Evolutionary conservation across 2,329 filamentous ascomycete species (phyloP).

Genomic region (Colletotrichum liriopes): DNA sequence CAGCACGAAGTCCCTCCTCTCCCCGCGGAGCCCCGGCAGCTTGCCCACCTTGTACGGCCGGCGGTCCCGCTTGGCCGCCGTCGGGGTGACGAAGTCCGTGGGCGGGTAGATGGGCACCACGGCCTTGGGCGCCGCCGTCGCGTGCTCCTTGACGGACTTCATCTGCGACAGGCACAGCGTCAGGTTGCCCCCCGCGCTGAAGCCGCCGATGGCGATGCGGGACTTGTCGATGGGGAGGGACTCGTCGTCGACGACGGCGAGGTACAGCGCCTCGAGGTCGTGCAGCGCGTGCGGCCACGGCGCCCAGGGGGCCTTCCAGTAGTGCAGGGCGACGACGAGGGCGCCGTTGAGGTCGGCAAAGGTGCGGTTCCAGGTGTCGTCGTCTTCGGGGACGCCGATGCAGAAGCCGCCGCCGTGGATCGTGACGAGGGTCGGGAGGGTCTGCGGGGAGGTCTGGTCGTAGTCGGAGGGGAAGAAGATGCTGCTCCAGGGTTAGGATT

Average conservation of each 20-base stretch:
- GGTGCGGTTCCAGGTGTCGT: constrained; percentile 63
- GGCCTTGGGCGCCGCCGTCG: constrained; percentile 48
- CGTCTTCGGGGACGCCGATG: constrained; percentile 58
- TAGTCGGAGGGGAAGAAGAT: constrained; percentile 59
- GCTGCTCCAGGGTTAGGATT: constrained; percentile 31
- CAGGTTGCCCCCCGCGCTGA: constrained; percentile 68
- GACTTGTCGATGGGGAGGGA: constrained; percentile 62
- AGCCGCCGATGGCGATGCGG: constrained; percentile 62
- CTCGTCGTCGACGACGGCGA: constrained; percentile 59
- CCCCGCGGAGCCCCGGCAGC: constrained; percentile 43
- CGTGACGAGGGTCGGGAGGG: constrained; percentile 62
- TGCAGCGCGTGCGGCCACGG: constrained; percentile 62
- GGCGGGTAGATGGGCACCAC: constrained; percentile 61
- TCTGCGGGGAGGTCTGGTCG: constrained; percentile 48
- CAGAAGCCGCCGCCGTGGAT: constrained; percentile 69
- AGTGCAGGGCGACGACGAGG: constrained; percentile 65
- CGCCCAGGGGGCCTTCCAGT: constrained; percentile 61
- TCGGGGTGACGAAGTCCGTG: constrained; percentile 52
- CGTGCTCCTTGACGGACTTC: constrained; percentile 50
- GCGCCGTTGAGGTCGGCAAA: constrained; percentile 58
- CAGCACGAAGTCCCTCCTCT: constrained; percentile 41
- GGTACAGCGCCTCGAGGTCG: constrained; percentile 62
- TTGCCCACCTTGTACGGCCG: constrained; percentile 48
- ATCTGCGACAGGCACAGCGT: constrained; percentile 59
- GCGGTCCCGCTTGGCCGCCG: constrained; percentile 46